Conservation (phyloP, 129 eudicot species). For the Pulicaria dysenterica region DNA sequence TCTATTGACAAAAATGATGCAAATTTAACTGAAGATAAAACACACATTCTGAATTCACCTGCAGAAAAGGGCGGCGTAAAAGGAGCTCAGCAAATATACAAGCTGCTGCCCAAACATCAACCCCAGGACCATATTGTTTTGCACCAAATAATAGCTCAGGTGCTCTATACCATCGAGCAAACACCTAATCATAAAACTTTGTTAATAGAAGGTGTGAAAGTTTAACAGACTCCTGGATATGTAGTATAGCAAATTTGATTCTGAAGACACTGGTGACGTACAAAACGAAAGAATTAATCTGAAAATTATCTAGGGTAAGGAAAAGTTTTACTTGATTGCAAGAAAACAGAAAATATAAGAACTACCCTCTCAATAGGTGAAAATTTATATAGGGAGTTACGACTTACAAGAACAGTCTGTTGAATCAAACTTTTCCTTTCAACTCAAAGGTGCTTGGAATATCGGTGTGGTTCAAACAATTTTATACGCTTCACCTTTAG, state of each 20-base stretch:
- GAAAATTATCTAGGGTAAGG: too few species aligned
- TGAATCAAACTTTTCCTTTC: too few species aligned
- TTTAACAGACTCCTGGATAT: neutral
- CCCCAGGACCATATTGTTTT: constrained; percentile 97
- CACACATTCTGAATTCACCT: constrained; percentile 44
- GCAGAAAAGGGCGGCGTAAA: constrained; percentile 88
- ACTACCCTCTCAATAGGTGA: too few species aligned
- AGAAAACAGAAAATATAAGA: neutral
- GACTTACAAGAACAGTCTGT: too few species aligned
- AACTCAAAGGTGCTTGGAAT: too few species aligned
- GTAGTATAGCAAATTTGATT: neutral
- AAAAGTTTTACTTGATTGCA: neutral
- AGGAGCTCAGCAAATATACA: constrained; percentile 96
- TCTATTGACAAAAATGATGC: neutral
- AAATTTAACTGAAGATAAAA: constrained; percentile 5
- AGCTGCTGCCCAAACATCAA: constrained; percentile 99
- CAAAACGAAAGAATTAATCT: too few species aligned
- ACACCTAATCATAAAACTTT: constrained; percentile 52
- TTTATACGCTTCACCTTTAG: too few species aligned
- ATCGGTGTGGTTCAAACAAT: too few species aligned
- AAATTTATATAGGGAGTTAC: too few species aligned
- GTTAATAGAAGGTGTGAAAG: neutral
- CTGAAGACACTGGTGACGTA: neutral
- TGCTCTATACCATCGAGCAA: constrained; percentile 99
- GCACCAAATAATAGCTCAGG: constrained; percentile 98